phyloP scores from a whole-genome alignment of 257 asterid species.

The Solanum tarijense region DNA sequence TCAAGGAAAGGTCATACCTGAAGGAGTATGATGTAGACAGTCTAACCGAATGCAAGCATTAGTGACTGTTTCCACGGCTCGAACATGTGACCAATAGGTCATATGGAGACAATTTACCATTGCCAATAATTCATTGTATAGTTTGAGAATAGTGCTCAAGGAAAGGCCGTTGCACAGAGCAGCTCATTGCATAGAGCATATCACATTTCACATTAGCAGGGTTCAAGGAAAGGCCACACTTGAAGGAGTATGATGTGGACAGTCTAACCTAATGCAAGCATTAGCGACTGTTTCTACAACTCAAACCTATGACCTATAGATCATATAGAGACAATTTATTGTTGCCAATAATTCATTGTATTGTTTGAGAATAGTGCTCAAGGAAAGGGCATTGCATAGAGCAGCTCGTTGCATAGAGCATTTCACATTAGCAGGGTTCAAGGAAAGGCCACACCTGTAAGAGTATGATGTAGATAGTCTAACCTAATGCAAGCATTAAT shows the following conservation, averaged over 20 bases:
- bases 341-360: not conserved
- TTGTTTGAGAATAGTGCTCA: not conserved
- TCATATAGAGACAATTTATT: too few relatives aligned
- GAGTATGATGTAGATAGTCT: not conserved
- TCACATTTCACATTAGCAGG: too few relatives aligned
- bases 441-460: not conserved
- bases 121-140: not conserved
- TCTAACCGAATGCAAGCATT: not conserved
- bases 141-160: not conserved
- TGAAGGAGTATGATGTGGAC: too few relatives aligned
- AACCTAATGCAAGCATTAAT: not conserved
- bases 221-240: too few relatives aligned
- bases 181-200: too few relatives aligned
- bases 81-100: not conserved
- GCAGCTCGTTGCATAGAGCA: too few relatives aligned
- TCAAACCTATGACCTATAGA: too few relatives aligned
- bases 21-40: too few relatives aligned
- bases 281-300: too few relatives aligned
- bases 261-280: not conserved
- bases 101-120: not conserved
- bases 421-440: not conserved
- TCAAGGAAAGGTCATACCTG: too few relatives aligned
- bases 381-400: not conserved
- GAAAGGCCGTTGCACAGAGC: not conserved
- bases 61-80: not conserved